Evolutionary conservation across 345 rosid genomes (phyloP).

Genomic region (Hypericum androsaemum): DNA sequence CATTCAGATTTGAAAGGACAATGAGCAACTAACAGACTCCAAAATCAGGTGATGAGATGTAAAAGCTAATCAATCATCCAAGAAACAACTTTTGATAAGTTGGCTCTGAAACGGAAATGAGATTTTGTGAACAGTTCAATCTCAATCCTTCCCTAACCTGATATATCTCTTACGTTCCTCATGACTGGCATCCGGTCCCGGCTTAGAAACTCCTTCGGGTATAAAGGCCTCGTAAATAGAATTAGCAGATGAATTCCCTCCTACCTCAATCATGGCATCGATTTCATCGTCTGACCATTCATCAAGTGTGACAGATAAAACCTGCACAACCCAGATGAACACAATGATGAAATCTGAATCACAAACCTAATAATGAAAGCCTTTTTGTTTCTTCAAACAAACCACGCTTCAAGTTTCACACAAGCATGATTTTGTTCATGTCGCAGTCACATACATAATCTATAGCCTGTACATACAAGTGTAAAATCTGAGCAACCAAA

Average conservation of each 20-base stretch:
- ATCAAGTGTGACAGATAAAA: slow-evolving; percentile 88
- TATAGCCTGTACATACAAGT: too few species aligned
- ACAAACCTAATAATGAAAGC: too few species aligned
- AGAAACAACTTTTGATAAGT: too few species aligned
- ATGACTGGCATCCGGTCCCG: slow-evolving; percentile 66
- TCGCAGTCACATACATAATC: too few species aligned
- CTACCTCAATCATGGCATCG: slow-evolving; percentile 87
- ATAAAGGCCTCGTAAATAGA: slow-evolving; percentile 77
- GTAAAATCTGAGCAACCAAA: too few species aligned
- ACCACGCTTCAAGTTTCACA: too few species aligned
- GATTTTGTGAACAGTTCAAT: not conserved
- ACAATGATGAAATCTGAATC: too few species aligned
- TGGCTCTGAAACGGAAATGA: too few species aligned
- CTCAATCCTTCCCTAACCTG: slow-evolving; percentile 34
- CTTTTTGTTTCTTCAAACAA: too few species aligned
- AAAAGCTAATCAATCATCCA: too few species aligned
- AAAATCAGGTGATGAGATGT: too few species aligned
- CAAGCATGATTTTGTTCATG: too few species aligned
- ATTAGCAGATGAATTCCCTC: slow-evolving; percentile 88
- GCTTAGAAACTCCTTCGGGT: slow-evolving; percentile 74
- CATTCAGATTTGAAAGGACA: slow-evolving; percentile 15
- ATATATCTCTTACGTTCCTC: slow-evolving; percentile 70
- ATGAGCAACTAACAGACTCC: slow-evolving; percentile 2
- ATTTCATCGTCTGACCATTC: slow-evolving; percentile 92
- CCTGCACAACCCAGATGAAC: slow-evolving; percentile 33